phyloP scores from a whole-genome alignment of 176 grass and related monocot species.

The Phoenix dactylifera region DNA sequence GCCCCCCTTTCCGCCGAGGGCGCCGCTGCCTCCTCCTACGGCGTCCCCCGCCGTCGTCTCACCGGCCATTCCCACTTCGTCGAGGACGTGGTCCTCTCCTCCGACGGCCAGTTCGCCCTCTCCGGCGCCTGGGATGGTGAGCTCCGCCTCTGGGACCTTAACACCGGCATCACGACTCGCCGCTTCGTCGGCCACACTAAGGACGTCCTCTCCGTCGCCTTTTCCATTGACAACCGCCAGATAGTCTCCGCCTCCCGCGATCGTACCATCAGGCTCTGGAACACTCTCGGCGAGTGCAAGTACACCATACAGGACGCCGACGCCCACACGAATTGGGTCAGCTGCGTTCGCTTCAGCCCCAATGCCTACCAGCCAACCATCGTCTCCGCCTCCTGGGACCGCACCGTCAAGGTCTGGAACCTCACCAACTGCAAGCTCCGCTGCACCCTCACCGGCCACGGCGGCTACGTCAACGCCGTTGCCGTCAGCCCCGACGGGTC shows the following conservation, averaged over 20 bases:
- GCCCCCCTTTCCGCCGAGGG: constrained; percentile 9
- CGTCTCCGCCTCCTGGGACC: constrained; percentile 78
- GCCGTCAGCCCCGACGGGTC: constrained; percentile 92
- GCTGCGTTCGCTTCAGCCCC: constrained; percentile 83
- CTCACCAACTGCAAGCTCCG: constrained; percentile 84
- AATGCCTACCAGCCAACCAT: constrained; percentile 37
- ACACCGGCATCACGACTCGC: constrained; percentile 55
- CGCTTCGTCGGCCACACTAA: constrained; percentile 76
- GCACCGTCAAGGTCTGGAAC: constrained; percentile 92
- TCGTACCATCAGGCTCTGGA: constrained; percentile 88
- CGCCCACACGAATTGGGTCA: constrained; percentile 70
- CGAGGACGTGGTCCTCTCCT: constrained; percentile 81
- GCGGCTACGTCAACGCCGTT: constrained; percentile 68
- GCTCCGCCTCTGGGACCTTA: constrained; percentile 81
- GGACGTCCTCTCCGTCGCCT: constrained; percentile 88
- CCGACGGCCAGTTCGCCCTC: constrained; percentile 76
- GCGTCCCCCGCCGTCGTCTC: constrained; percentile 71
- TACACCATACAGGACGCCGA: constrained; percentile 85
- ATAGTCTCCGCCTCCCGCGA: constrained; percentile 87
- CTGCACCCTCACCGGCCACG: constrained; percentile 50
- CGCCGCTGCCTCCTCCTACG: constrained; percentile 29
- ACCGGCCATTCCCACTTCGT: constrained; percentile 88
- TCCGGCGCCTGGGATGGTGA: constrained; percentile 91
- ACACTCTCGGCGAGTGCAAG: constrained; percentile 96
- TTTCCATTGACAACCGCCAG: constrained; percentile 90